These are phyloP conservation scores for Naegleria lovaniensis DNA, from an alignment of 208 protist genomes.

Conservation along the genomic window DNA sequence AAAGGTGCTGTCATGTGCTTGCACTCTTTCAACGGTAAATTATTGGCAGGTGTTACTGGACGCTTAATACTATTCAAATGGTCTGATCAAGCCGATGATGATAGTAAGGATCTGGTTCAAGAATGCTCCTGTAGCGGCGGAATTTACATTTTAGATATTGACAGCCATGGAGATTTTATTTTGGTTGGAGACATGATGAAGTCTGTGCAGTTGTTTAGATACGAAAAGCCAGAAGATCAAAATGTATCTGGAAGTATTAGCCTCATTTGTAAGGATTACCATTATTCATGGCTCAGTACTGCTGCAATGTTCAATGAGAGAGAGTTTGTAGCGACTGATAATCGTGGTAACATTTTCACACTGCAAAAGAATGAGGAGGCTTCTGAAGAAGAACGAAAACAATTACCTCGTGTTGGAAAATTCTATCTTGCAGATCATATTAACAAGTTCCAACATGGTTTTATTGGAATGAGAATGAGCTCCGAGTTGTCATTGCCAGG, in stretches of 20 bases:
- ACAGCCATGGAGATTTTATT: background rate
- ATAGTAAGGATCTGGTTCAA: background rate
- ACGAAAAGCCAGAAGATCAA: background rate
- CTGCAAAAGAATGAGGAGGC: background rate
- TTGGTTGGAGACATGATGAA: background rate
- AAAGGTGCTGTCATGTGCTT: constrained; percentile 13
- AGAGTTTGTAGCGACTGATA: background rate
- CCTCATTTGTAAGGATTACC: background rate
- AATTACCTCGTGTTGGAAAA: background rate
- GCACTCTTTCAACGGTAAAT: background rate
- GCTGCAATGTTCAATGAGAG: background rate
- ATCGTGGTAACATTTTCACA: background rate
- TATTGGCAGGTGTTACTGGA: background rate
- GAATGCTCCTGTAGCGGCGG: background rate
- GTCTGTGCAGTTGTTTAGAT: background rate
- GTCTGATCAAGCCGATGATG: background rate
- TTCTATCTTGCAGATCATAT: background rate
- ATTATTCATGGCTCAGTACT: background rate
- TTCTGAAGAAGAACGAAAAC: constrained; percentile 1
- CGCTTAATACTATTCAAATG: background rate
- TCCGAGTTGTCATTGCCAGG: background rate
- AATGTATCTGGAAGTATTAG: background rate
- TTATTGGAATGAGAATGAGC: background rate
- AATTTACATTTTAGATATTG: background rate
- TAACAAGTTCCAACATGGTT: constrained; percentile 3